A percentile compares a stretch with the other conserved stretches of the same genome.
phyloP scores from a whole-genome alignment of 345 rosid genomes.

The Adansonia digitata region DNA sequence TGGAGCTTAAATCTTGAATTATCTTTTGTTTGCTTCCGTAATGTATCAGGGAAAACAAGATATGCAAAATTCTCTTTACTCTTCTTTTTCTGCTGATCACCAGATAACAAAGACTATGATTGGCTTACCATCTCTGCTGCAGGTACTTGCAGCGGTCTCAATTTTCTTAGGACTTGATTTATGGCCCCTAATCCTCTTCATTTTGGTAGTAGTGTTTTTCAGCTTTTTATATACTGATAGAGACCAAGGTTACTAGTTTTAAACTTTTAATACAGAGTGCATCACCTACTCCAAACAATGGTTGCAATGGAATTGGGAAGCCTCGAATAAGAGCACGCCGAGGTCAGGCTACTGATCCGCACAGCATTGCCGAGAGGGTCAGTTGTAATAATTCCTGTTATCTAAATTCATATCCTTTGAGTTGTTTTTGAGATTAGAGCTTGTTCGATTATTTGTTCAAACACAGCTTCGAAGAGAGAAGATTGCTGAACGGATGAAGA shows the following conservation, averaged over 20 bases:
- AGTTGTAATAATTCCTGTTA: neutral
- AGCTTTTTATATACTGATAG: neutral
- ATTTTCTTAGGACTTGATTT: neutral
- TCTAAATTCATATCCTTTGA: neutral
- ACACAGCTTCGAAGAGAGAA: conserved; percentile 56
- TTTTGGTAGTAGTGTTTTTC: neutral
- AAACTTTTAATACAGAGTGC: conserved; percentile 21
- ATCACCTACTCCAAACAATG: conserved; percentile 20
- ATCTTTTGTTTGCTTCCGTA: neutral
- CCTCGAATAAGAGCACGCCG: conserved; percentile 54
- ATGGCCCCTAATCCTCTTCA: neutral
- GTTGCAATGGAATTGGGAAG: conserved; percentile 31
- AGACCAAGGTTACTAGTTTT: neutral
- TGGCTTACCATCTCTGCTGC: conserved; percentile 20
- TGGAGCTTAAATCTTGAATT: neutral
- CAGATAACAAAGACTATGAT: conserved; percentile 10
- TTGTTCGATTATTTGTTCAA: neutral
- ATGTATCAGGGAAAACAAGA: conserved; percentile 31
- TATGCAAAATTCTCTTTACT: conserved; percentile 18
- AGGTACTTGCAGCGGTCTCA: conserved; percentile 19
- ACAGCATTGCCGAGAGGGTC: conserved; percentile 66
- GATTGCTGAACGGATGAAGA: conserved; percentile 63
- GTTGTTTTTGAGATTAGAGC: neutral
- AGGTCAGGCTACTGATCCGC: conserved; percentile 73
- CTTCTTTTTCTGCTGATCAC: conserved; percentile 21